These are phyloP conservation scores for Globisporangium okanoganense DNA, from an alignment of 352 stramenopile species.

Conservation along the genomic window DNA sequence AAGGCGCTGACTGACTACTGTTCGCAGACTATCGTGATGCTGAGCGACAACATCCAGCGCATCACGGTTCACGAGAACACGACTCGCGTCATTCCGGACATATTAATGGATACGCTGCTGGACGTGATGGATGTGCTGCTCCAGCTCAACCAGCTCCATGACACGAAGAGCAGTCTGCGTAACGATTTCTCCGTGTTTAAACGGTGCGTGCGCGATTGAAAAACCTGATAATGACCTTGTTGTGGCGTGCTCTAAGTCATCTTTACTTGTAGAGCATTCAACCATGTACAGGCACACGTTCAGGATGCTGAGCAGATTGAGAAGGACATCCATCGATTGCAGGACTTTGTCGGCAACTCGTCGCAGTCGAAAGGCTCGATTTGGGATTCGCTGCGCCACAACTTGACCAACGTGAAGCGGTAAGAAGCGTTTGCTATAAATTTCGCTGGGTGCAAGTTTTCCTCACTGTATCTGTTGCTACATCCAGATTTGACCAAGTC, in stretches of 20 bases:
- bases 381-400: constrained; percentile 54
- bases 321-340: constrained; percentile 53
- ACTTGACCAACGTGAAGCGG: constrained; percentile 68
- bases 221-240: background rate
- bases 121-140: constrained; percentile 58
- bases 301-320: constrained; percentile 33
- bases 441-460: background rate
- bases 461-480: background rate
- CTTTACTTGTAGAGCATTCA: constrained; percentile 35
- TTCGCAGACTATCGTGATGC: constrained; percentile 45
- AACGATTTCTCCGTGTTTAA: constrained; percentile 82
- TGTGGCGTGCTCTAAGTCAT: background rate
- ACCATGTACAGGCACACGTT: constrained; percentile 36
- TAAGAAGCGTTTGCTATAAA: constrained; percentile 10
- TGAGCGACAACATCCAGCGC: constrained; percentile 71
- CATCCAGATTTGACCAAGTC: constrained; percentile 55
- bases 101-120: constrained; percentile 56
- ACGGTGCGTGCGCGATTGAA: constrained; percentile 24
- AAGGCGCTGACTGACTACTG: constrained; percentile 54
- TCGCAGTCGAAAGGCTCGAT: constrained; percentile 53
- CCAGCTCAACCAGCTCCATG: constrained; percentile 62
- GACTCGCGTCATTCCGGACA: constrained; percentile 53
- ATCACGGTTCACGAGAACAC: constrained; percentile 65
- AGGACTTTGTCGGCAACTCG: constrained; percentile 60
- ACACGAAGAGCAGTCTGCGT: constrained; percentile 59